phyloP scores from a whole-genome alignment of 306 rosid species.

The Myrica gale region DNA sequence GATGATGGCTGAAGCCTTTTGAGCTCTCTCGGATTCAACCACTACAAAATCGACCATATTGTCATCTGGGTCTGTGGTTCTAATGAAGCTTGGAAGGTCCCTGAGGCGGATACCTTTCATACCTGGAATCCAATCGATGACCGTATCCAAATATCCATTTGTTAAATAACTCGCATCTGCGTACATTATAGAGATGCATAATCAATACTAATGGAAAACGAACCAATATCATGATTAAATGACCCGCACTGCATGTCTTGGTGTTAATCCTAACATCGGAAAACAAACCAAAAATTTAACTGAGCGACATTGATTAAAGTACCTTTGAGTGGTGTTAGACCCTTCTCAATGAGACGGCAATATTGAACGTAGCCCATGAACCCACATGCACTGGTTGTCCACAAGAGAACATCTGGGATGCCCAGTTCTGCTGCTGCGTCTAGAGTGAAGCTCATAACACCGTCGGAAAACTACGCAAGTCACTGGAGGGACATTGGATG shows the following conservation, averaged over 20 bases:
- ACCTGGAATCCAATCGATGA: conserved; percentile 41
- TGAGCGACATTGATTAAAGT: not conserved
- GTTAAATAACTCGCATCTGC: conserved; percentile 31
- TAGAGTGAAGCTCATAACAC: conserved; percentile 36
- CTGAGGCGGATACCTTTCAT: conserved; percentile 33
- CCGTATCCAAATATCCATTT: conserved; percentile 34
- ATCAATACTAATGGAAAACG: not conserved
- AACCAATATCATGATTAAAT: not conserved
- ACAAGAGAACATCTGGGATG: conserved; percentile 38
- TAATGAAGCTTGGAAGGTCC: conserved; percentile 36
- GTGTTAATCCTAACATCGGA: too few relatives aligned
- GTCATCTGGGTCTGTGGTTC: conserved; percentile 33
- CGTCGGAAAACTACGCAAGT: conserved; percentile 43
- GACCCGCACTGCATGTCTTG: not conserved
- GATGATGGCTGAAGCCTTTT: conserved; percentile 49
- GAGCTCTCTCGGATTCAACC: conserved; percentile 31
- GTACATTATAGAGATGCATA: not conserved
- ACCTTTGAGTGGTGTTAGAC: conserved; percentile 43
- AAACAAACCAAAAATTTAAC: too few relatives aligned
- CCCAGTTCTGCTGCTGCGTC: conserved; percentile 33
- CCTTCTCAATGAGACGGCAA: conserved; percentile 33
- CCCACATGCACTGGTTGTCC: conserved; percentile 44
- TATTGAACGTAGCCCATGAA: conserved; percentile 36
- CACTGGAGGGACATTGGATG: conserved; percentile 30
- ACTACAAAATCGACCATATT: conserved; percentile 19